phyloP scores from a whole-genome alignment of 768 basidiomycete species.

The Boletus rubescentipes region DNA sequence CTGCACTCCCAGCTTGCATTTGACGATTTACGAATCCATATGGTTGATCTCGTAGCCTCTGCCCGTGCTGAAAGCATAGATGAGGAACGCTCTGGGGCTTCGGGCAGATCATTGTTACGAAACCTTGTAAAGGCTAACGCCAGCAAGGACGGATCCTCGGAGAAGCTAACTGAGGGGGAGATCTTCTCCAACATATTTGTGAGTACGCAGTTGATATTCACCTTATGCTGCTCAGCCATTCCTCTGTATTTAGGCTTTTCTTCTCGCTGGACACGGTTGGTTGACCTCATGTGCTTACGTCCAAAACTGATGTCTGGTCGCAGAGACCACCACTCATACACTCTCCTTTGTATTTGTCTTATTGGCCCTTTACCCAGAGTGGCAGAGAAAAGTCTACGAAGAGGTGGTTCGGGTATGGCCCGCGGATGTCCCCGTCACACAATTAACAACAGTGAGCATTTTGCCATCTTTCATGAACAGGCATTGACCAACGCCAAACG shows the following conservation, averaged over 20 bases:
- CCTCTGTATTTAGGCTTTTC: constrained; percentile 36
- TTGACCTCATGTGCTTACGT: background rate
- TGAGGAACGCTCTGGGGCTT: constrained; percentile 20
- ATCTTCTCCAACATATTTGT: constrained; percentile 51
- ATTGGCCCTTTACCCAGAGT: constrained; percentile 50
- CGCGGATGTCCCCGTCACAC: constrained; percentile 28
- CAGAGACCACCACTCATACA: constrained; percentile 50
- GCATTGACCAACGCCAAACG: background rate
- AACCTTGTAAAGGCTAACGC: constrained; percentile 51
- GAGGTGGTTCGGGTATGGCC: constrained; percentile 44
- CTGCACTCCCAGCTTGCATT: constrained; percentile 33
- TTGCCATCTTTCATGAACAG: background rate
- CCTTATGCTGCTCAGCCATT: background rate
- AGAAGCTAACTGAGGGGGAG: constrained; percentile 44
- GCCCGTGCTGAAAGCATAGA: constrained; percentile 37
- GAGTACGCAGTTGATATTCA: constrained; percentile 12
- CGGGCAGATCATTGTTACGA: constrained; percentile 40
- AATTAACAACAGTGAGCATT: constrained; percentile 29
- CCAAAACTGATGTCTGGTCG: constrained; percentile 5
- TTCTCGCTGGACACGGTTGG: constrained; percentile 49
- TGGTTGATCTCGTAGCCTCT: constrained; percentile 40
- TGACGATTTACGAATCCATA: constrained; percentile 38
- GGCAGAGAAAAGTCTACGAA: constrained; percentile 45
- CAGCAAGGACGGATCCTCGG: constrained; percentile 29
- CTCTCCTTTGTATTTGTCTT: constrained; percentile 43